Evolutionary conservation across 2,329 filamentous ascomycete species (phyloP).

Genomic region (Fusarium sp.): DNA sequence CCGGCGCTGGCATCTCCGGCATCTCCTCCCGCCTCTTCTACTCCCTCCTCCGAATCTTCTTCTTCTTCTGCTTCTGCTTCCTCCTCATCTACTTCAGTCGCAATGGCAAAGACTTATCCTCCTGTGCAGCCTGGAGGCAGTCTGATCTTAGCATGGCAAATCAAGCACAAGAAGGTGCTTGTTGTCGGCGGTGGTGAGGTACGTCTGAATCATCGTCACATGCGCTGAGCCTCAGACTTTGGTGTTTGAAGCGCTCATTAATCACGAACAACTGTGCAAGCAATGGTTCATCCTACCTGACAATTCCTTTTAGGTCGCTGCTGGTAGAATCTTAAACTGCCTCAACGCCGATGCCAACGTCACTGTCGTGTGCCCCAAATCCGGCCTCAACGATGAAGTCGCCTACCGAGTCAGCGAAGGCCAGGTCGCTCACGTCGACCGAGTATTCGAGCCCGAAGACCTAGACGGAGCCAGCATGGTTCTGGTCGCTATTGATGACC

Average conservation of each 20-base stretch:
- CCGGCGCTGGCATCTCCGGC: constrained; percentile 37
- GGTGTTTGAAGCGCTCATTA: background rate
- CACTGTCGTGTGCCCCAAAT: constrained; percentile 81
- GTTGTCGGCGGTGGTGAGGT: constrained; percentile 96
- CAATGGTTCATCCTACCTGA: background rate
- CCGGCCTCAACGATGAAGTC: constrained; percentile 89
- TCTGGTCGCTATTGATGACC: constrained; percentile 91
- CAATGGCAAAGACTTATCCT: constrained; percentile 68
- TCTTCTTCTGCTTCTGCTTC: constrained; percentile 13
- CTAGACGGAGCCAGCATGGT: constrained; percentile 88
- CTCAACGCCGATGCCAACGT: constrained; percentile 95
- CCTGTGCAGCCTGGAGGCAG: constrained; percentile 90
- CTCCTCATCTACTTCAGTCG: constrained; percentile 10
- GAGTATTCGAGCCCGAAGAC: constrained; percentile 86
- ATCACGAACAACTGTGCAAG: background rate
- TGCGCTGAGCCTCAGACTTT: constrained; percentile 10
- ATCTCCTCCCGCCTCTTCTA: constrained; percentile 32
- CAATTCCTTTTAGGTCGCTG: constrained; percentile 75
- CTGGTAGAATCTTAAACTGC: constrained; percentile 90
- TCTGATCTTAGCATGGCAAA: constrained; percentile 94
- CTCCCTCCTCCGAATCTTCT: constrained; percentile 12
- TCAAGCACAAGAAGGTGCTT: constrained; percentile 87
- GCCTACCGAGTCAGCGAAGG: constrained; percentile 78
- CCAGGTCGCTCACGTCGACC: constrained; percentile 83
- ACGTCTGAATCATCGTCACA: constrained; percentile 45